Base-by-base conservation (phyloP, 176 grass and related monocot genomes). In the Musa itinerans region DNA sequence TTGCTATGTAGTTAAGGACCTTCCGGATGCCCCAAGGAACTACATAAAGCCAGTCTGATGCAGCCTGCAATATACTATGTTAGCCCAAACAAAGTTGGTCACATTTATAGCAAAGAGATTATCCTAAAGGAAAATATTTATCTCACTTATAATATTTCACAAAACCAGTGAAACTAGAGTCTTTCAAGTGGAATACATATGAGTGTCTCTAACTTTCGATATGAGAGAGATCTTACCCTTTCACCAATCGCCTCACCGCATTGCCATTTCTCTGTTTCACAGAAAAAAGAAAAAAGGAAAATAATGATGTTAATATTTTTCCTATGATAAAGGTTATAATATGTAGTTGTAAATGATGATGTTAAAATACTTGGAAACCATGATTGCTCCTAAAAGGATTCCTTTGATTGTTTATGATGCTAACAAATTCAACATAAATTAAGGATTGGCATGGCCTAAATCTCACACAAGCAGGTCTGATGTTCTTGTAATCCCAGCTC, bases 1-100 rank as follows among this genome's bases (percentile, higher is more conserved):
- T 91, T 65, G 72, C 79, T 73, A 91, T 57, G 81, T 98, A 85
- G 76, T 80, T 89, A 65, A 98, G 91, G 69, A 74, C 23, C 83
- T 86, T 98, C 26, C 19, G 83, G 25, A 98, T 76, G 27, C 95
- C 95, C 95, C 95, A 98, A 85, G 95, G 95, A 77, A 98, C 90
- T 76, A 98, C 91, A 70, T 87, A 89, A 79, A 98, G 90, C 95
- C 95, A 98, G 66, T 89, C 80, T n/a, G 95, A 98, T 78, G 90
- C 95, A 65, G 95, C 95, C 95, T 98, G 88, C 68, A 78, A 78
- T 43, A 43, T 43, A 81, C 22, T 24, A 88, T 80, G 82, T 85
- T 63, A 69, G 67, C 34, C 10, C 75, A 81, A 57, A 50, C 48
- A 66, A 65, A 12, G 20, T 27, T 21, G 27, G 2, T 53, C 50